phyloP scores from a whole-genome alignment of 2,329 filamentous ascomycete species.

The Podosphaera fusca region DNA sequence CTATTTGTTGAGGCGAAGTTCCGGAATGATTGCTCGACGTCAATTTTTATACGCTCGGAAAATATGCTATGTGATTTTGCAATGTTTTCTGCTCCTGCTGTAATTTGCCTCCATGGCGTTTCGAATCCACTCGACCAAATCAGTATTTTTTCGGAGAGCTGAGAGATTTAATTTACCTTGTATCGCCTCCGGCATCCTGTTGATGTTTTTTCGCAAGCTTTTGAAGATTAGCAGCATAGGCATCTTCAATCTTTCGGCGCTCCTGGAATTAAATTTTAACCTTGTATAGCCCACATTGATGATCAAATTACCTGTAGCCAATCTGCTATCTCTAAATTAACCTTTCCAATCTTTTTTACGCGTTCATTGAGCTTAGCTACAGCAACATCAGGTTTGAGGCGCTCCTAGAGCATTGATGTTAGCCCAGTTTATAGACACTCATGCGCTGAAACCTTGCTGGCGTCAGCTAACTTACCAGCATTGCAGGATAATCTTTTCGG shows the following conservation, averaged over 20 bases:
- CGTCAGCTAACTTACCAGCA: slow-evolving; percentile 48
- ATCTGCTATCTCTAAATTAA: slow-evolving; percentile 83
- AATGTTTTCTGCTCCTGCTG: slow-evolving; percentile 55
- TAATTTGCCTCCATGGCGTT: slow-evolving; percentile 69
- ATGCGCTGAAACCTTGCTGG: neutral
- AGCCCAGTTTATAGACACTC: slow-evolving; percentile 4
- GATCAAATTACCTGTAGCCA: slow-evolving; percentile 61
- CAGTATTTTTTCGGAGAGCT: slow-evolving; percentile 5
- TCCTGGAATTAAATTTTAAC: slow-evolving; percentile 33
- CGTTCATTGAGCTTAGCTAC: slow-evolving; percentile 66
- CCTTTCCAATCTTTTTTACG: slow-evolving; percentile 60
- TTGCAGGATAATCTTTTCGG: slow-evolving; percentile 74
- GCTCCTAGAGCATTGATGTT: slow-evolving; percentile 30
- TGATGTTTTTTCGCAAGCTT: slow-evolving; percentile 56
- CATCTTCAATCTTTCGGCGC: slow-evolving; percentile 74
- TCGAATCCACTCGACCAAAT: slow-evolving; percentile 54
- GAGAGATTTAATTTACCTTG: slow-evolving; percentile 43
- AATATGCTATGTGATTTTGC: slow-evolving; percentile 68
- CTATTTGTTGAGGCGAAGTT: slow-evolving; percentile 45
- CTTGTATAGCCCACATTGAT: neutral
- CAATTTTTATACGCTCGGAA: slow-evolving; percentile 60
- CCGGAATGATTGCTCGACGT: slow-evolving; percentile 68
- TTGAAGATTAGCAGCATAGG: slow-evolving; percentile 60
- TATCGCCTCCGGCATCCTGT: slow-evolving; percentile 52
- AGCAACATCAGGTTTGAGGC: slow-evolving; percentile 61